These are phyloP conservation scores for Capsella rubella DNA, from an alignment of 441 rosid species.

Conservation along the genomic window DNA sequence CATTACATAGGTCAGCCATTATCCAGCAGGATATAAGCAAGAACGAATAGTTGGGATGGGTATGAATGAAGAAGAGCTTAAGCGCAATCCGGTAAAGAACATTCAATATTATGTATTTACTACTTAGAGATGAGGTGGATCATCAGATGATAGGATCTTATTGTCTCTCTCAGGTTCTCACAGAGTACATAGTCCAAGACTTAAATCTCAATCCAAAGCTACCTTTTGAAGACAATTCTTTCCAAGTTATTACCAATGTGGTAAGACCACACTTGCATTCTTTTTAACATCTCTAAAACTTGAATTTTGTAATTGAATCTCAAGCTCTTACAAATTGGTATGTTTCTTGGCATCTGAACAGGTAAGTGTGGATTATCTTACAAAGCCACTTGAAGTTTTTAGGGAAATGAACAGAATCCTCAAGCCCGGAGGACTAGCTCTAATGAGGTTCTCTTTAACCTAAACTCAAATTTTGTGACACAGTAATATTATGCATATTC, in stretches of 20 bases:
- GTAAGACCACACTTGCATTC: conserved; percentile 46
- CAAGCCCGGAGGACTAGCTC: conserved; percentile 86
- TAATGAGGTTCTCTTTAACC: conserved; percentile 62
- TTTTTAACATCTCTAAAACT: neutral
- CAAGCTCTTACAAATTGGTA: neutral
- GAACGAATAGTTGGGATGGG: conserved; percentile 81
- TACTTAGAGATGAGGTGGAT: conserved; percentile 8
- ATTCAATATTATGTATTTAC: neutral
- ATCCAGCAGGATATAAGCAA: conserved; percentile 87
- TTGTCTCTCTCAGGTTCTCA: conserved; percentile 62
- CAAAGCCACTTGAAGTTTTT: conserved; percentile 82
- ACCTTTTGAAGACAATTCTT: conserved; percentile 86
- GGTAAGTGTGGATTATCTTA: conserved; percentile 94
- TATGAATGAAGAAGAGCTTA: conserved; percentile 91
- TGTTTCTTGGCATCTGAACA: conserved; percentile 38
- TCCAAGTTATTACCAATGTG: conserved; percentile 90
- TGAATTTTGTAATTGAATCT: conserved; percentile 8
- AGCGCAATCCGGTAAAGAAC: conserved; percentile 67
- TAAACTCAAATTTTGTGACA: conserved; percentile 18
- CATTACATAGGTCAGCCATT: conserved; percentile 82
- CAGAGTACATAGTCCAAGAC: conserved; percentile 88
- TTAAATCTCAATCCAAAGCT: conserved; percentile 77
- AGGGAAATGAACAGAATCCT: conserved; percentile 84
- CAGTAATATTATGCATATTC: neutral
- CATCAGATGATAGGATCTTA: conserved; percentile 13